Evolutionary conservation across 805 yeast species (phyloP).

Genomic region (Metschnikowia baotianmanensis): DNA sequence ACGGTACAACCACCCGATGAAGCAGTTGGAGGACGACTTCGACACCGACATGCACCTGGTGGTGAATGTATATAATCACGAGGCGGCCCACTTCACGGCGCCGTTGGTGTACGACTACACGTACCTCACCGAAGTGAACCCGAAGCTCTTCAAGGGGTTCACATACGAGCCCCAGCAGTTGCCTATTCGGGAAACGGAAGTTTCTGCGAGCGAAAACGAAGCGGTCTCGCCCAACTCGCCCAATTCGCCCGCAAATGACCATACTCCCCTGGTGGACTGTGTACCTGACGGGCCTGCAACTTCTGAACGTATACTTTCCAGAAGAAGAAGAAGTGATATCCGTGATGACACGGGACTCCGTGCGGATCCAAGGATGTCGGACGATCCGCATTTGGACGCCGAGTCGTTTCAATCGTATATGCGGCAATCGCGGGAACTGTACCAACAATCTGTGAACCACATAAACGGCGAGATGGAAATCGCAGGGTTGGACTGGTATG

Average conservation of each 20-base stretch:
- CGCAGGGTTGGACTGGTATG: conserved; percentile 39
- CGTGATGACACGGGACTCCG: not conserved
- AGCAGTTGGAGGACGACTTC: conserved; percentile 5
- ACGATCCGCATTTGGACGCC: conserved; percentile 1
- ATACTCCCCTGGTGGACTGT: too few relatives aligned
- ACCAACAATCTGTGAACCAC: conserved; percentile 32
- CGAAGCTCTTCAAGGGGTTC: conserved; percentile 37
- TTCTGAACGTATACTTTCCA: too few relatives aligned
- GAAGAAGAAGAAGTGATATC: not conserved
- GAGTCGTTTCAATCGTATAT: not conserved
- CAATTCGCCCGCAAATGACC: too few relatives aligned
- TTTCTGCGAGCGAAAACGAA: not conserved
- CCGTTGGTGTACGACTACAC: conserved; percentile 45
- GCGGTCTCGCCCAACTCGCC: too few relatives aligned
- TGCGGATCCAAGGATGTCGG: not conserved
- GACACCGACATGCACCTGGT: conserved; percentile 6
- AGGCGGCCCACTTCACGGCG: conserved; percentile 22
- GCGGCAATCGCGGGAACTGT: conserved; percentile 25
- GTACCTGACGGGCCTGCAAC: conserved; percentile 1
- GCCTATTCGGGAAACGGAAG: not conserved
- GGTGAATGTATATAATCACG: conserved; percentile 14
- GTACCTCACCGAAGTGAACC: conserved; percentile 35
- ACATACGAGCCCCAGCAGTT: conserved; percentile 30
- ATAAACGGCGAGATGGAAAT: conserved; percentile 45
- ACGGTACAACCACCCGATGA: conserved; percentile 19